A percentile compares a stretch with the other conserved stretches of the same genome.
Evolutionary conservation across 768 basidiomycete genomes (phyloP).

Genomic region (Rhodotorula diobovata): DNA sequence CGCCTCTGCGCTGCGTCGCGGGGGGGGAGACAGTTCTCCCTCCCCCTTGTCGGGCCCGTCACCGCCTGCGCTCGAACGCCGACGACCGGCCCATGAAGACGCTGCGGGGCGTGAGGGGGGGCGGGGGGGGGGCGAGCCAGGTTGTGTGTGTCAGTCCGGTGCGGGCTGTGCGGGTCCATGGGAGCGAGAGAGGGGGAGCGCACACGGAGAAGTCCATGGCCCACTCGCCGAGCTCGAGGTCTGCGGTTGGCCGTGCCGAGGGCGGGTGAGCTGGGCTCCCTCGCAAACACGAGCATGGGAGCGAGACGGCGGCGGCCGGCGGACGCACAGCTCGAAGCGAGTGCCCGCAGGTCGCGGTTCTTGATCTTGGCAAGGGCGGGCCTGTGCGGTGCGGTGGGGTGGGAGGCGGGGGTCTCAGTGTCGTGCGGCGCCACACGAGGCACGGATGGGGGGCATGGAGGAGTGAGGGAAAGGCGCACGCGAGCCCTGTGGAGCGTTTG

Average conservation of each 20-base stretch:
- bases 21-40: too few species aligned
- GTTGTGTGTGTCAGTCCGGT: neutral
- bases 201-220: neutral
- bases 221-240: neutral
- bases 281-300: neutral
- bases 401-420: too few species aligned
- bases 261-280: neutral
- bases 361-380: conserved; percentile 9
- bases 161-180: neutral
- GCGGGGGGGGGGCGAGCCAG: too few species aligned
- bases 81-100: conserved; percentile 30
- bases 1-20: too few species aligned
- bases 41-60: too few species aligned
- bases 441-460: neutral
- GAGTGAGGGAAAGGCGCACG: conserved; percentile 4
- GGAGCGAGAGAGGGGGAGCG: neutral
- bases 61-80: conserved; percentile 19
- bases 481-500: conserved; percentile 22
- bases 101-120: neutral
- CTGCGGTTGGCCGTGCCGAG: neutral
- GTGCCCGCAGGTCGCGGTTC: conserved; percentile 27
- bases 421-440: too few species aligned
- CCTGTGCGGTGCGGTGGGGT: neutral
- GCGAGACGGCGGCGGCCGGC: neutral
- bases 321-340: conserved; percentile 18